A percentile compares a stretch with the other conserved stretches of the same genome.
Conservation (phyloP, 2,329 filamentous ascomycete species). For the Ophiostoma novo-ulmi region DNA sequence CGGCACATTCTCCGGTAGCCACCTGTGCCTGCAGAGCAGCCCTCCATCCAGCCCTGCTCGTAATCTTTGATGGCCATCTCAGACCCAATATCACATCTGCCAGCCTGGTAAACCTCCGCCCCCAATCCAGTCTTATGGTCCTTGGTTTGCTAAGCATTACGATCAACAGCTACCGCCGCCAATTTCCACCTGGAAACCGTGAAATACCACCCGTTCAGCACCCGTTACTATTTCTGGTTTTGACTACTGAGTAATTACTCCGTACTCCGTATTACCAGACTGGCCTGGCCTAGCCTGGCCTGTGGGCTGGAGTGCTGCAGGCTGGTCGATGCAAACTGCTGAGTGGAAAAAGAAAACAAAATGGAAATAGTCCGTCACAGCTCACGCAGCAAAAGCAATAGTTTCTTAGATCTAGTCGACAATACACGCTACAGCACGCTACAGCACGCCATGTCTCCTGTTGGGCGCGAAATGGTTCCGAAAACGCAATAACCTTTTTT, state of each 20-base stretch:
- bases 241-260: not conserved
- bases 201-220: not conserved
- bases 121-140: not conserved
- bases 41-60: not conserved
- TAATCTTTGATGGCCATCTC: not conserved
- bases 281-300: not conserved
- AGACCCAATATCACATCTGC: not conserved
- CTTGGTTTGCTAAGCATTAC: not conserved
- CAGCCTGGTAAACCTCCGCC: not conserved
- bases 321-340: not conserved
- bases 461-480: conserved; percentile 11
- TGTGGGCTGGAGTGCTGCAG: not conserved
- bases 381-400: not conserved
- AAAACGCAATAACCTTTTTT: not conserved
- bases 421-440: not conserved
- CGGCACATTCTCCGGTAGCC: not conserved
- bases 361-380: not conserved
- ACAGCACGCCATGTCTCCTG: not conserved
- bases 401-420: not conserved
- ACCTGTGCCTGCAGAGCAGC: no score
- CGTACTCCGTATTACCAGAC: not conserved
- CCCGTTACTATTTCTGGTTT: not conserved
- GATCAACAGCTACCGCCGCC: not conserved
- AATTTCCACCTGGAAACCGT: no score
- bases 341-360: not conserved